These are phyloP conservation scores for Nepenthes alata DNA, from an alignment of 179 eudicot genomes.

Conservation along the genomic window DNA sequence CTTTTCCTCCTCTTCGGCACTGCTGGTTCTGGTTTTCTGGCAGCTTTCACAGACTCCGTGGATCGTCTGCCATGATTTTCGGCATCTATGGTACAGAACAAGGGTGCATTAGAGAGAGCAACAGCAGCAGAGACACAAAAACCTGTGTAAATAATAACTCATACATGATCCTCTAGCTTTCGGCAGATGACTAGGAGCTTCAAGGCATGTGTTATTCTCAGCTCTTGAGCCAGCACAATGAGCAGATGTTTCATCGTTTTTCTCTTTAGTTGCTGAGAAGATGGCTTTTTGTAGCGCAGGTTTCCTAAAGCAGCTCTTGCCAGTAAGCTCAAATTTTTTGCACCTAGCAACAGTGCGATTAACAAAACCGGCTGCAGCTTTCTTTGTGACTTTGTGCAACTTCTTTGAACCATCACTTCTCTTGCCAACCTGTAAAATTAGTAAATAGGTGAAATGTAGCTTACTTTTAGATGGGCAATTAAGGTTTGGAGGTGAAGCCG, in stretches of 20 bases:
- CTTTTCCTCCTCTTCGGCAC: slow-evolving; percentile 18
- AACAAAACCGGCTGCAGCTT: slow-evolving; percentile 38
- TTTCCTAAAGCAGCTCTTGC: slow-evolving; percentile 36
- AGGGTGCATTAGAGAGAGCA: too few species aligned
- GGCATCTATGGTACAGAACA: too few species aligned
- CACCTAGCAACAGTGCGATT: slow-evolving; percentile 41
- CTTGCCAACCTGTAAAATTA: slow-evolving; percentile 25
- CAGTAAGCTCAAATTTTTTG: slow-evolving; percentile 31
- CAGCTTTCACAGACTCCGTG: too few species aligned
- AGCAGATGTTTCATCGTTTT: slow-evolving; percentile 5
- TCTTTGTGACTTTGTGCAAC: slow-evolving; percentile 41
- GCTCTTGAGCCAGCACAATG: neutral
- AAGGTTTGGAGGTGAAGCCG: neutral
- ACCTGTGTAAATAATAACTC: neutral
- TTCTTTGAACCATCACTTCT: slow-evolving; percentile 31
- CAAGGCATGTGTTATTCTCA: slow-evolving; percentile 7
- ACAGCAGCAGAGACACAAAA: neutral
- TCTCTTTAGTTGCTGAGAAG: slow-evolving; percentile 20
- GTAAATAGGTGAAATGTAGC: neutral
- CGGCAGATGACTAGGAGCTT: slow-evolving; percentile 16
- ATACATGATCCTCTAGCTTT: slow-evolving; percentile 31
- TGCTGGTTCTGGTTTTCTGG: slow-evolving; percentile 8
- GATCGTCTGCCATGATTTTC: too few species aligned
- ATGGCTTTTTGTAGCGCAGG: slow-evolving; percentile 32
- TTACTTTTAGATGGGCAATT: neutral